A percentile compares a stretch with the other conserved stretches of the same genome.
These are phyloP conservation scores for Aspergillus sp. DNA, from an alignment of 2,329 filamentous ascomycete genomes.

Conservation along the genomic window DNA sequence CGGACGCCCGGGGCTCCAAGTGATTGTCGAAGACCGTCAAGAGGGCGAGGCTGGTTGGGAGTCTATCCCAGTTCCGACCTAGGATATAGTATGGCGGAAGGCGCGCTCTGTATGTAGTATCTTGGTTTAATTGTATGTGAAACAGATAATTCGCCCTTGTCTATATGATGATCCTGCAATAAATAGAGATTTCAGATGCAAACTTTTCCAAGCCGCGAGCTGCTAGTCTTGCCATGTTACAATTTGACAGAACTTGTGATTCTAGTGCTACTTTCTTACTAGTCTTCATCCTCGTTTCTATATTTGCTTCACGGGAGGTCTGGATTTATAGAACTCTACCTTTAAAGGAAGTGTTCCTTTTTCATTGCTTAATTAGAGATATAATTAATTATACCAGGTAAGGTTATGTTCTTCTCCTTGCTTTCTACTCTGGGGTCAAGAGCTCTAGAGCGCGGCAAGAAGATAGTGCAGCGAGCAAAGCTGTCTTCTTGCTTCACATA, in stretches of 20 bases:
- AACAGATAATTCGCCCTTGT: background rate
- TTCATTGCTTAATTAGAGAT: background rate
- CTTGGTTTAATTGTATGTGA: constrained; percentile 4
- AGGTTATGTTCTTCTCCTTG: background rate
- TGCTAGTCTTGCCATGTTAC: background rate
- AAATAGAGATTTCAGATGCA: background rate
- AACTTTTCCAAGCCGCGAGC: background rate
- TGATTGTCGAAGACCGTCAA: constrained; percentile 44
- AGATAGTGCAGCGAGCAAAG: background rate
- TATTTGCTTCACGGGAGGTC: background rate
- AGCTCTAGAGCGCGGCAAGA: background rate
- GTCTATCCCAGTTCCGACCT: constrained; percentile 39
- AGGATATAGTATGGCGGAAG: background rate
- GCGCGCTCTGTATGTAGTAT: background rate
- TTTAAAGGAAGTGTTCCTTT: background rate
- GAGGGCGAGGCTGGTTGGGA: constrained; percentile 48
- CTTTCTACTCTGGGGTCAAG: background rate
- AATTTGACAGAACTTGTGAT: background rate
- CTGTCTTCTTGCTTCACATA: background rate
- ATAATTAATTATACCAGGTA: background rate
- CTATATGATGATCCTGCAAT: background rate
- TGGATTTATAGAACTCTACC: background rate
- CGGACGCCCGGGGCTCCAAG: constrained; percentile 43
- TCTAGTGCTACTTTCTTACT: background rate
- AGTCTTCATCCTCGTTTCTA: background rate